A percentile compares a stretch with the other conserved stretches of the same genome.
These are phyloP conservation scores for Euphrasia confusa DNA, from an alignment of 257 asterid genomes.

Conservation along the genomic window DNA sequence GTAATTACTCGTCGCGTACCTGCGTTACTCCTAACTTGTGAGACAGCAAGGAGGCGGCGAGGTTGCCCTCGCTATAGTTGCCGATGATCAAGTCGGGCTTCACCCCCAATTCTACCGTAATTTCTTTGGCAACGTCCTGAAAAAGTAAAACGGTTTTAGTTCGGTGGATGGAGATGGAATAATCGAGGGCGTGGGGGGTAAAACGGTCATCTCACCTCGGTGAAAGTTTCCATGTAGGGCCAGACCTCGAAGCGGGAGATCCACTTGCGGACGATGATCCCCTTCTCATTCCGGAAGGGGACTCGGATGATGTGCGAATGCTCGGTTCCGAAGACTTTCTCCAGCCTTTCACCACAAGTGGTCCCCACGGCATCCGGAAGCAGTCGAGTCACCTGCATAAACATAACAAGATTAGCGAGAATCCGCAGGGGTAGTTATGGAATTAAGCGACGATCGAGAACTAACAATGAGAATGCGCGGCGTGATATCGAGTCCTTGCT, in stretches of 20 bases:
- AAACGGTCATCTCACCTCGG: conserved; percentile 23
- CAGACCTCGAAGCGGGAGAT: conserved; percentile 39
- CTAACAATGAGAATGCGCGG: conserved; percentile 36
- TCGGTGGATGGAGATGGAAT: too few relatives aligned
- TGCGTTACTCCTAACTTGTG: conserved; percentile 35
- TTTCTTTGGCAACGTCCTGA: conserved; percentile 32
- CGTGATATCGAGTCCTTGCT: conserved; percentile 34
- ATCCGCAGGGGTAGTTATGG: neutral
- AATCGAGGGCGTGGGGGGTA: neutral
- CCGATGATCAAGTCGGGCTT: conserved; percentile 30
- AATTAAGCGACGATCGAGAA: conserved; percentile 7
- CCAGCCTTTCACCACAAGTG: conserved; percentile 34
- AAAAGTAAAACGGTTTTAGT: too few relatives aligned
- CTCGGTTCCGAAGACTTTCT: conserved; percentile 30
- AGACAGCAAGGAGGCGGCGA: conserved; percentile 23
- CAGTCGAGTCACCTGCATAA: conserved; percentile 32
- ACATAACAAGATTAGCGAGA: neutral
- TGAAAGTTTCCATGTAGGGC: conserved; percentile 40
- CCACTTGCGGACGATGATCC: conserved; percentile 35
- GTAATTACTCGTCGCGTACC: conserved; percentile 10
- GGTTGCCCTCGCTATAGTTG: conserved; percentile 35
- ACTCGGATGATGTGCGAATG: conserved; percentile 34
- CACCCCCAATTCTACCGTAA: conserved; percentile 26
- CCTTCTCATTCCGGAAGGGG: conserved; percentile 37
- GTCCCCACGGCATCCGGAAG: conserved; percentile 41